A percentile compares a stretch with the other conserved stretches of the same genome.
phyloP scores from a whole-genome alignment of 2,329 filamentous ascomycete genomes.

The Aspergillus unguis region DNA sequence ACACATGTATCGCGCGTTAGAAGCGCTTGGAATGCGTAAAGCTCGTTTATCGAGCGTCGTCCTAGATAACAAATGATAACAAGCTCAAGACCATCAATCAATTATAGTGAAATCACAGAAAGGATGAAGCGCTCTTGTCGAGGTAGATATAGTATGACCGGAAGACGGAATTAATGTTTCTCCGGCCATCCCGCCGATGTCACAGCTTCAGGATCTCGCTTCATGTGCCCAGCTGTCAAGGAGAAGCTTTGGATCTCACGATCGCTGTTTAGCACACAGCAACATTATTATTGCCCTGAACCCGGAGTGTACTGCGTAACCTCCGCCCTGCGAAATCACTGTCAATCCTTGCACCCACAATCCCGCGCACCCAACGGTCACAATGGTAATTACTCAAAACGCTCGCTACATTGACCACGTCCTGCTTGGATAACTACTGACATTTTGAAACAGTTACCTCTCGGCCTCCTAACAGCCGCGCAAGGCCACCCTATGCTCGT shows the following conservation, averaged over 20 bases:
- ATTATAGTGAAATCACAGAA: neutral
- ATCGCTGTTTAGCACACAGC: neutral
- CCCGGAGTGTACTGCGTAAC: neutral
- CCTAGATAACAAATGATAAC: too few species aligned
- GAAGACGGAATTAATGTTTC: slow-evolving; percentile 12
- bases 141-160: neutral
- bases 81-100: neutral
- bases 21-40: too few species aligned
- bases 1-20: too few species aligned
- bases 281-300: neutral
- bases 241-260: neutral
- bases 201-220: neutral
- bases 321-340: neutral
- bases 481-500: slow-evolving; percentile 98
- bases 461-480: slow-evolving; percentile 86
- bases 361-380: neutral
- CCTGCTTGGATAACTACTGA: neutral
- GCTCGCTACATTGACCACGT: neutral
- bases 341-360: neutral
- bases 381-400: slow-evolving; percentile 8
- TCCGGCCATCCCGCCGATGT: slow-evolving; percentile 11
- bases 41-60: too few species aligned
- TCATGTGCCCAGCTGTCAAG: neutral
- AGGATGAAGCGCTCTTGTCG: neutral
- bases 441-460: slow-evolving; percentile 51